phyloP scores from a whole-genome alignment of 257 asterid genomes.

The Capsicum baccatum region DNA sequence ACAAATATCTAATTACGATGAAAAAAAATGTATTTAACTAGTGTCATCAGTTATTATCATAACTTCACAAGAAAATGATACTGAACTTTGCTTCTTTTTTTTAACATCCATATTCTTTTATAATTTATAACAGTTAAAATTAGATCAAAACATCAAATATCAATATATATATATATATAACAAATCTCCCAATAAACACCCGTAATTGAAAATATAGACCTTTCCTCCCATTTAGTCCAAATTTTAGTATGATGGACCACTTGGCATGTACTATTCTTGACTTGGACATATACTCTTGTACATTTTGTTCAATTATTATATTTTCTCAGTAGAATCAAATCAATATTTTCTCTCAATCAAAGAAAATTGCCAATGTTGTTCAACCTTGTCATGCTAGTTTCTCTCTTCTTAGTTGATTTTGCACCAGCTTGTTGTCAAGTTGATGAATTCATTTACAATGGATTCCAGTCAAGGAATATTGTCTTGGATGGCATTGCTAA shows the following conservation, averaged over 20 bases:
- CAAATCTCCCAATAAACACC: too few relatives aligned
- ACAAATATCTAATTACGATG: too few relatives aligned
- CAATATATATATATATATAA: too few relatives aligned
- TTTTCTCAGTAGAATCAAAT: slow-evolving; percentile 2
- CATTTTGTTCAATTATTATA: neutral
- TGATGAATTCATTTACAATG: slow-evolving; percentile 52
- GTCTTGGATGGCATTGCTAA: slow-evolving; percentile 62
- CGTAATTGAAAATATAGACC: neutral
- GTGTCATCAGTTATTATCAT: too few relatives aligned
- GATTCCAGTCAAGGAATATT: slow-evolving; percentile 48
- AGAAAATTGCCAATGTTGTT: slow-evolving; percentile 41
- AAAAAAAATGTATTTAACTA: too few relatives aligned
- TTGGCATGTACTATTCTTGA: neutral
- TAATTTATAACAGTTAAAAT: too few relatives aligned
- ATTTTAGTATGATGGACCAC: neutral
- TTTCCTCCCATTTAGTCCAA: neutral
- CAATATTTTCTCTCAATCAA: neutral
- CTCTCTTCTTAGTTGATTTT: slow-evolving; percentile 11
- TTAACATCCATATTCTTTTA: too few relatives aligned
- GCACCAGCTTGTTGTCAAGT: slow-evolving; percentile 24
- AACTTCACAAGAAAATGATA: too few relatives aligned
- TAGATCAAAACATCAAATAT: too few relatives aligned
- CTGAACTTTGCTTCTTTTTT: too few relatives aligned
- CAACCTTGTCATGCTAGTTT: slow-evolving; percentile 29
- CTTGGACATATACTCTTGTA: neutral